Conservation (phyloP, 306 rosid species). For the Prunus dulcis region DNA sequence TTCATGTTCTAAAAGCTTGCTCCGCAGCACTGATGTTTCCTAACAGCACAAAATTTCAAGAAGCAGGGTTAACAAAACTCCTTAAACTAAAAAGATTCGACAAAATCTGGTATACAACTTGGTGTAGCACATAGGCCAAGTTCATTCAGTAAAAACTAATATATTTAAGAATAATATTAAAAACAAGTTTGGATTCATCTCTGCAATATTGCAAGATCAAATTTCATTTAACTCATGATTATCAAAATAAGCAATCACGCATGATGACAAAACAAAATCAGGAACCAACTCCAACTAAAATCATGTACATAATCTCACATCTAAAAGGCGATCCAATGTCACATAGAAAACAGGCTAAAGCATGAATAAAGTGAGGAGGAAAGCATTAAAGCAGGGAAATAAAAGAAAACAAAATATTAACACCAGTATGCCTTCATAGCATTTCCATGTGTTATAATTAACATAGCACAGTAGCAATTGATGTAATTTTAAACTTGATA, state of each 20-base stretch:
- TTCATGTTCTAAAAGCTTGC: slow-evolving; percentile 62
- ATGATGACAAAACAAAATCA: not conserved
- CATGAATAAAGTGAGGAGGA: not conserved
- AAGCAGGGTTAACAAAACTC: slow-evolving; percentile 17
- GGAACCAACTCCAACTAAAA: not conserved
- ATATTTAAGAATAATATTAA: not conserved
- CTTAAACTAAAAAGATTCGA: not conserved
- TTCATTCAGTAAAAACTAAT: not conserved
- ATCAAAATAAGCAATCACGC: not conserved
- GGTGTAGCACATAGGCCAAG: not conserved
- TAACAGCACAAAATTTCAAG: slow-evolving; percentile 38
- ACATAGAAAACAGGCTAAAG: not conserved
- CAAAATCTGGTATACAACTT: not conserved
- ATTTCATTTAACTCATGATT: not conserved
- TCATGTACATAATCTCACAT: not conserved
- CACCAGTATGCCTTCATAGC: not conserved
- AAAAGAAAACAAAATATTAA: not conserved
- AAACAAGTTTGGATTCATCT: not conserved
- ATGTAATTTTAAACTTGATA: too few species aligned
- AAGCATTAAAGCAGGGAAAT: not conserved
- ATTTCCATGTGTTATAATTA: too few species aligned
- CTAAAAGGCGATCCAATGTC: not conserved
- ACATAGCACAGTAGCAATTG: too few species aligned
- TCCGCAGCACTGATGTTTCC: slow-evolving; percentile 77
- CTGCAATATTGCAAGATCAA: not conserved